A percentile compares a stretch with the other conserved stretches of the same genome.
Conservation (phyloP, 176 grass and related monocot genomes). For the Aegilops speltoides region DNA sequence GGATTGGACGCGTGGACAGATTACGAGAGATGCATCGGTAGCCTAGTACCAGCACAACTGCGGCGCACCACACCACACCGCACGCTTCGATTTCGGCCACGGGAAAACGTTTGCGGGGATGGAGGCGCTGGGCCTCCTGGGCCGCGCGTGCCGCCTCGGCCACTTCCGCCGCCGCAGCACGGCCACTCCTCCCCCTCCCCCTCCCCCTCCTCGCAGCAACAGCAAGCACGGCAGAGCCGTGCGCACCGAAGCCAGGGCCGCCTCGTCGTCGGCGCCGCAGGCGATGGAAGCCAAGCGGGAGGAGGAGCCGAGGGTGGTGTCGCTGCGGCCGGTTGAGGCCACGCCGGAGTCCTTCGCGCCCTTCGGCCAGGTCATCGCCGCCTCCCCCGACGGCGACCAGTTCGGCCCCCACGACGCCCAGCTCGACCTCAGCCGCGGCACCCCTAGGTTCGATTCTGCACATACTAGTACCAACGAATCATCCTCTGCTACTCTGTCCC, state of each 20-base stretch:
- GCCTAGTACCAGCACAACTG: too few species aligned
- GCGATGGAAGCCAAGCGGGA: slow-evolving; percentile 28
- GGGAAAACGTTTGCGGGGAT: neutral
- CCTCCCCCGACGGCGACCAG: slow-evolving; percentile 65
- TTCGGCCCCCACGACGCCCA: slow-evolving; percentile 87
- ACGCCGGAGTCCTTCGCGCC: slow-evolving; percentile 77
- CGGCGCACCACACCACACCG: too few species aligned
- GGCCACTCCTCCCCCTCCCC: neutral
- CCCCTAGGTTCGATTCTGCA: slow-evolving; percentile 55
- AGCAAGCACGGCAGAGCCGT: neutral
- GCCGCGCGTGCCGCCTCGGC: neutral
- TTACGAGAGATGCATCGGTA: too few species aligned
- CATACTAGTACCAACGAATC: neutral
- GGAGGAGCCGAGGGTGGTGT: slow-evolving; percentile 28
- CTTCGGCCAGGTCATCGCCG: slow-evolving; percentile 86
- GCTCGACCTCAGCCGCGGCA: slow-evolving; percentile 87
- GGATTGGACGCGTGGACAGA: too few species aligned
- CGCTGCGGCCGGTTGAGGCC: slow-evolving; percentile 67
- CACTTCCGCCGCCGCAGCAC: slow-evolving; percentile 3
- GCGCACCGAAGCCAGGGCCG: neutral
- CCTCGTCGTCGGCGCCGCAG: neutral
- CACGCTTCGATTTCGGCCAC: neutral
- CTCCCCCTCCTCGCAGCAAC: neutral
- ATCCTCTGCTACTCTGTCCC: too few species aligned
- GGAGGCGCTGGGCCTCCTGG: slow-evolving; percentile 39